Conservation (phyloP, 371 early-diverging fungal species). For the Entomophthora muscae region DNA sequence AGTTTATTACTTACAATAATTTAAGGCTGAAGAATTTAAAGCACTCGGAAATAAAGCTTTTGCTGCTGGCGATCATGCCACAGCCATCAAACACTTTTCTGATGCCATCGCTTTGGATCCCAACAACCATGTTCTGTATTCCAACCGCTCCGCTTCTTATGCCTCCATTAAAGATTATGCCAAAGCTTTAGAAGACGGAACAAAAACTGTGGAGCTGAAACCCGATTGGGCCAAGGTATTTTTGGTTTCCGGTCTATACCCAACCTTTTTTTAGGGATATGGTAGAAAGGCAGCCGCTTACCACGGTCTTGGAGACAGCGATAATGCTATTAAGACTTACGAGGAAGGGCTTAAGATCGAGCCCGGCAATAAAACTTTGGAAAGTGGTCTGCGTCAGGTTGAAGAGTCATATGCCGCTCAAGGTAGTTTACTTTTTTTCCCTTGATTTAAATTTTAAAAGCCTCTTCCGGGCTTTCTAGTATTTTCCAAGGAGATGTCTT, state of each 20-base stretch:
- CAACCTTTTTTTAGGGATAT: conserved; percentile 32
- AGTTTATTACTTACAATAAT: not conserved
- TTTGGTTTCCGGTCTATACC: not conserved
- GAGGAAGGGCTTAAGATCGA: conserved; percentile 53
- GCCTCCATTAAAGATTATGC: conserved; percentile 48
- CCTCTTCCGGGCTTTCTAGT: not conserved
- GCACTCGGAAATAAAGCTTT: conserved; percentile 72
- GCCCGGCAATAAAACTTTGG: conserved; percentile 44
- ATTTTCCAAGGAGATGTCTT: conserved; percentile 43
- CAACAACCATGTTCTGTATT: conserved; percentile 72
- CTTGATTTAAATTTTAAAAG: not conserved
- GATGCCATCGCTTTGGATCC: conserved; percentile 63
- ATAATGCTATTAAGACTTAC: conserved; percentile 54
- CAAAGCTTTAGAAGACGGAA: conserved; percentile 63
- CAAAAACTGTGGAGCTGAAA: conserved; percentile 57
- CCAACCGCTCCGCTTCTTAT: conserved; percentile 73
- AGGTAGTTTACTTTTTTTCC: not conserved
- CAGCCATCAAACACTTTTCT: conserved; percentile 51
- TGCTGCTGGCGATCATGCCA: conserved; percentile 54
- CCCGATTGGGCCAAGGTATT: conserved; percentile 63
- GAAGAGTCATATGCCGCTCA: conserved; percentile 19
- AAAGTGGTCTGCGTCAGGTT: conserved; percentile 50
- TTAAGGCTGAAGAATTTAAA: conserved; percentile 32
- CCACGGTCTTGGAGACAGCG: conserved; percentile 38
- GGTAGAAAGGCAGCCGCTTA: conserved; percentile 72